These are phyloP conservation scores for Epichloe coenophiala DNA, from an alignment of 2,329 filamentous ascomycete species.

Conservation along the genomic window DNA sequence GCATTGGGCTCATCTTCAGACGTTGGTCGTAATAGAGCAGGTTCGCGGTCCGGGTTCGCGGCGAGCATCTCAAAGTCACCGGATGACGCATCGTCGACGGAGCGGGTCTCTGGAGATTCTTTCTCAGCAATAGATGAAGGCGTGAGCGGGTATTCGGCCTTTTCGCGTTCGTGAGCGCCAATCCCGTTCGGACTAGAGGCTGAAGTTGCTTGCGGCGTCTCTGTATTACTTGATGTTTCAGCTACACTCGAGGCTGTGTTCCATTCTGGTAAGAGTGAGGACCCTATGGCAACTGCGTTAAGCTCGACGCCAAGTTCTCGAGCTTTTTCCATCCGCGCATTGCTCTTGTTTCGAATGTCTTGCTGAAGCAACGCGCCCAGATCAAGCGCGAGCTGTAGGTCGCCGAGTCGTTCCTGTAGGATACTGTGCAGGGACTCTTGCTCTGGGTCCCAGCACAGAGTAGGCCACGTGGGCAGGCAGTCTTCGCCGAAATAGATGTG, in stretches of 20 bases:
- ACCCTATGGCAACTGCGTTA: constrained; percentile 12
- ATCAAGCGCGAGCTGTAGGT: constrained; percentile 7
- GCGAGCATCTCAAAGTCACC: background rate
- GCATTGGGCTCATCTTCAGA: too few relatives aligned
- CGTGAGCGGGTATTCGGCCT: too few relatives aligned
- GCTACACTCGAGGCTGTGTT: too few relatives aligned
- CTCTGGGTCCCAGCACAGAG: constrained; percentile 12
- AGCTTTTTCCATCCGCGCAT: constrained; percentile 14
- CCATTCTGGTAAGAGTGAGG: constrained; percentile 18
- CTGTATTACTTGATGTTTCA: background rate
- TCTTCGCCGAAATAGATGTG: constrained; percentile 15
- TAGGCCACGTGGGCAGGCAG: constrained; percentile 17
- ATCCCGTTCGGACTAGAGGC: background rate
- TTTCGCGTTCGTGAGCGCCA: background rate
- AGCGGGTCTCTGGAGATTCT: background rate
- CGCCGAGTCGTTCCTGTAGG: constrained; percentile 14
- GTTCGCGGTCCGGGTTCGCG: background rate
- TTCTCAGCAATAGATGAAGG: background rate
- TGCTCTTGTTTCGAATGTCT: constrained; percentile 15
- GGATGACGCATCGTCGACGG: background rate
- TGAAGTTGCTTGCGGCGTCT: background rate
- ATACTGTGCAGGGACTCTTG: constrained; percentile 11
- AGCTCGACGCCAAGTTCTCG: constrained; percentile 9
- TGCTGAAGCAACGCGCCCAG: constrained; percentile 10
- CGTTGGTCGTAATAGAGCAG: too few relatives aligned